Percentiles rank a stretch among this genome's conserved stretches.
Evolutionary conservation across 352 stramenopile genomes (phyloP).

Genomic region (Globisporangium recalcitrans): DNA sequence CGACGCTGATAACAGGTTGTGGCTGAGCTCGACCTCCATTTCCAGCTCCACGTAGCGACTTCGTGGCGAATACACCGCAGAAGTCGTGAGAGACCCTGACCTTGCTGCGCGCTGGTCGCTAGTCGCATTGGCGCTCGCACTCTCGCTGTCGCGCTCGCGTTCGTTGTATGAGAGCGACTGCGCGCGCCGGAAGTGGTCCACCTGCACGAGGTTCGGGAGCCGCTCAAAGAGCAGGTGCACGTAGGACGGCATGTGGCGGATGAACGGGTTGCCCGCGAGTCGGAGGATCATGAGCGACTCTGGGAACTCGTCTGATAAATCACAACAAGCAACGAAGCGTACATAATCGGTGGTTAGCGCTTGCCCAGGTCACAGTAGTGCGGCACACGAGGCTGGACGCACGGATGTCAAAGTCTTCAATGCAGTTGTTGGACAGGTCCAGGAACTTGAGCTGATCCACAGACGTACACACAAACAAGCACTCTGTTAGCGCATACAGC

Average conservation of each 20-base stretch:
- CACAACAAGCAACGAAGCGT: no score
- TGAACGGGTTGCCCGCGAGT: slow-evolving; percentile 53
- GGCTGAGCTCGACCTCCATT: slow-evolving; percentile 30
- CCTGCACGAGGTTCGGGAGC: slow-evolving; percentile 52
- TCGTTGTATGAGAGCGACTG: background rate
- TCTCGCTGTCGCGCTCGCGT: background rate
- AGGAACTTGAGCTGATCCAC: slow-evolving; percentile 59
- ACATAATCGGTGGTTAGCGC: background rate
- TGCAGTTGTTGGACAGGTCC: slow-evolving; percentile 71
- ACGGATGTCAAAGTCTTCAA: slow-evolving; percentile 61
- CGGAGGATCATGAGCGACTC: slow-evolving; percentile 47
- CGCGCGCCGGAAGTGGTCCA: slow-evolving; percentile 46
- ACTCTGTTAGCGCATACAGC: background rate
- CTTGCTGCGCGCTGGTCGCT: background rate
- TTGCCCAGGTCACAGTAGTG: background rate
- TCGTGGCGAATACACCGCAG: slow-evolving; percentile 20
- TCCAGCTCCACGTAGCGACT: slow-evolving; percentile 32
- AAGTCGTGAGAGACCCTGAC: background rate
- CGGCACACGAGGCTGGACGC: slow-evolving; percentile 7
- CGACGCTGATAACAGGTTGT: slow-evolving; percentile 19
- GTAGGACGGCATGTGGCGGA: slow-evolving; percentile 49
- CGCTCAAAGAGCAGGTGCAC: slow-evolving; percentile 54
- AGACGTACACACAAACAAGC: background rate
- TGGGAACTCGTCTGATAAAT: slow-evolving; percentile 52
- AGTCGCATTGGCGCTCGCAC: background rate